Base-by-base conservation (phyloP, 192 early-diverging fungal species). In the Geranomyces variabilis region DNA sequence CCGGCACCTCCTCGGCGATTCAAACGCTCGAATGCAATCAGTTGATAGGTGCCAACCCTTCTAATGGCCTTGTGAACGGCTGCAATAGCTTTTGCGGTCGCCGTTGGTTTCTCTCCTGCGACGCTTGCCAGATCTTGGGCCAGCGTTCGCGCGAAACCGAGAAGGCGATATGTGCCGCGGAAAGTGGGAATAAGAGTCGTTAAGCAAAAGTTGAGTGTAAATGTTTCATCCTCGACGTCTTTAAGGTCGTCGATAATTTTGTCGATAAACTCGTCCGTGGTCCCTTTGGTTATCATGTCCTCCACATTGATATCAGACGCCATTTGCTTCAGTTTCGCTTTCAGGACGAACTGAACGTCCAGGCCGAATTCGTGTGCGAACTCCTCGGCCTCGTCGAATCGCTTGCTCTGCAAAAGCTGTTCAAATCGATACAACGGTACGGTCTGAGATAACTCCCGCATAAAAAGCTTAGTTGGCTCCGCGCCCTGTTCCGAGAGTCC, bases 351-450 rank as follows among this genome's bases (percentile, higher is more conserved):
- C 62, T 70, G 65, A 19, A 77, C 46, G 33, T 76, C 77, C 66
- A 81, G 41, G 6, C 63, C 73, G 67, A 45, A 76, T 24, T 57
- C 41, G 36, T 47, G 19, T 6, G 80, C 77, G 68, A 76, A 68
- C n/a, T 17, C 34, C 29, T 75, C 63, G 29, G 80, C 80, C 28
- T 79, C 80, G 9, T 61, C 77, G 64, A 79, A 81, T n/a, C 68
- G 49, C 14, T 64, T 58, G 19, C 26, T 33, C 24, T 64, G 46
- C 14, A 81, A 45, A 43, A 81, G 70, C 24, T 31, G 45, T 17
- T 79, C 41, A 41, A 81, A 59, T 24, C 75, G 66, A n/a, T 69
- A 31, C 0, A 48, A 21, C 34, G 76, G 77, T 41, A 75, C 53
- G n/a, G 75, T 75, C 55, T 74, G 62, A 13, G 63, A 53, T 17